Percentiles rank a stretch among this genome's conserved stretches.
Evolutionary conservation across 78 protist species (phyloP).

Genomic region (Cavenderia fasciculata): DNA sequence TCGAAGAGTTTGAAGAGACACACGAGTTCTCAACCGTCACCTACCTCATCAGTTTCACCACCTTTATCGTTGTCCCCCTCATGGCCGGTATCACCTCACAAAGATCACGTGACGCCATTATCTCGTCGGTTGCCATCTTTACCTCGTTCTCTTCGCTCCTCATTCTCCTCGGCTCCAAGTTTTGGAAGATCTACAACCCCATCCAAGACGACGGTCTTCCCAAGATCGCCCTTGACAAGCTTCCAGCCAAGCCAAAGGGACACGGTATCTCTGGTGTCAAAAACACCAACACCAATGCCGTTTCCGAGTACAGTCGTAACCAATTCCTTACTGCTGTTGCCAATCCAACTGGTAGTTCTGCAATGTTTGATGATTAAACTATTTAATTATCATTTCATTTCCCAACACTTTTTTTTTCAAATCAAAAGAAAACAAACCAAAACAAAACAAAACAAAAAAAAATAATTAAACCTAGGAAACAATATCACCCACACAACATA

Average conservation of each 20-base stretch:
- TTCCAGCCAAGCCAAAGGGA: slow-evolving; percentile 14
- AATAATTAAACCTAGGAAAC: no score
- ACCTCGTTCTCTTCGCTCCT: slow-evolving; percentile 50
- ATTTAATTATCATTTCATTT: no score
- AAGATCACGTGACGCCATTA: slow-evolving; percentile 33
- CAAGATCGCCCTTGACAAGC: slow-evolving; percentile 18
- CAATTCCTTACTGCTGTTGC: slow-evolving; percentile 13
- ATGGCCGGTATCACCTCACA: slow-evolving; percentile 42
- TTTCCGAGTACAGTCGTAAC: no score
- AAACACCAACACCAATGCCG: slow-evolving; percentile 27
- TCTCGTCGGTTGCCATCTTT: slow-evolving; percentile 50
- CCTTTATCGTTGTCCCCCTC: slow-evolving; percentile 35
- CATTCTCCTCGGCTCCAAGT: slow-evolving; percentile 55
- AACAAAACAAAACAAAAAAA: no score
- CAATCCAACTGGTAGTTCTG: slow-evolving; percentile 25
- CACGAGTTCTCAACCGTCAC: slow-evolving; percentile 47
- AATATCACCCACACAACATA: no score
- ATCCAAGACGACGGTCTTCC: slow-evolving; percentile 73
- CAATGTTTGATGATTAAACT: no score
- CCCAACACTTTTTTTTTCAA: no score
- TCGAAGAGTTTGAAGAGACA: slow-evolving; percentile 61
- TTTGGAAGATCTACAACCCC: slow-evolving; percentile 74
- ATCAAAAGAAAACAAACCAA: no score
- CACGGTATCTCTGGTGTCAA: no score
- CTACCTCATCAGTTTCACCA: slow-evolving; percentile 48